Conservation (phyloP, 2,329 filamentous ascomycete species). For the Penicillium hesseltinei region DNA sequence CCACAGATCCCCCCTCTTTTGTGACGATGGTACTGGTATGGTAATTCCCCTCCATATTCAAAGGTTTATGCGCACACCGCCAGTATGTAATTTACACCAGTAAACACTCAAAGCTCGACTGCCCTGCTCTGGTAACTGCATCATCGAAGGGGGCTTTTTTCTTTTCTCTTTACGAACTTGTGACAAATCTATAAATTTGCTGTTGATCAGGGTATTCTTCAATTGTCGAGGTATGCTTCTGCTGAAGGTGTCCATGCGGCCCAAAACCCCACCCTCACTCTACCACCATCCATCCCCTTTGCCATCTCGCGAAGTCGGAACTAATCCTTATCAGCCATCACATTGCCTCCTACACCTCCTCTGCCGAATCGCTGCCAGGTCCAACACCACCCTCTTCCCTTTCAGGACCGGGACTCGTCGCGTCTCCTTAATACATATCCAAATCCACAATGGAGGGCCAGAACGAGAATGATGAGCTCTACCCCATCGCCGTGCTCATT, state of each 20-base stretch:
- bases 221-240: conserved; percentile 26
- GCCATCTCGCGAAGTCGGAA: conserved; percentile 22
- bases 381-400: conserved; percentile 24
- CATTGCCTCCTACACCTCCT: conserved; percentile 2
- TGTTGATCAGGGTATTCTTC: not conserved
- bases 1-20: conserved; percentile 32
- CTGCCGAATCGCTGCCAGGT: conserved; percentile 10
- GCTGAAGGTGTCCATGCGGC: conserved; percentile 31
- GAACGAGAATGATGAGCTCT: conserved; percentile 95
- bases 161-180: not conserved
- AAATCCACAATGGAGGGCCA: conserved; percentile 77
- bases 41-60: conserved; percentile 10
- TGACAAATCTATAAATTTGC: conserved; percentile 20
- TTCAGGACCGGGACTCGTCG: conserved; percentile 33
- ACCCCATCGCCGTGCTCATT: conserved; percentile 98
- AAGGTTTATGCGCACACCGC: conserved; percentile 1
- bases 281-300: conserved; percentile 28
- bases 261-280: conserved; percentile 38
- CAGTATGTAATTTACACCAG: conserved; percentile 25
- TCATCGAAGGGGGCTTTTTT: conserved; percentile 15
- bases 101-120: conserved; percentile 6
- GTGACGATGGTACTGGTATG: conserved; percentile 20
- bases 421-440: conserved; percentile 26
- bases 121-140: conserved; percentile 10
- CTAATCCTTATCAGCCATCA: conserved; percentile 15